Conservation (phyloP, 306 rosid species). For the Lupinus albus region DNA sequence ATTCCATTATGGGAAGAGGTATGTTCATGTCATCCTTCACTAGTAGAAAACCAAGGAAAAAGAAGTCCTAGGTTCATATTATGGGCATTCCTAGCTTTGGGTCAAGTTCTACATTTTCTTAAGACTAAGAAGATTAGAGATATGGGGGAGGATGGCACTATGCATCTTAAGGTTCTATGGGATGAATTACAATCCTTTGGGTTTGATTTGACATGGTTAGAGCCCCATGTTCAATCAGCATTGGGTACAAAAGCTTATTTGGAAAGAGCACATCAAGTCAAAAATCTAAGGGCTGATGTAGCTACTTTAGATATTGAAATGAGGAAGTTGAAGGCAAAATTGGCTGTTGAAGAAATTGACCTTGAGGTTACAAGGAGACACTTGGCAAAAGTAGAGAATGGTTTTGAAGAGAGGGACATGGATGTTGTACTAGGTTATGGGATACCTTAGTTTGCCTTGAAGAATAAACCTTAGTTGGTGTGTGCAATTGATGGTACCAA, state of each 20-base stretch:
- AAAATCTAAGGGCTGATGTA: conserved; percentile 9
- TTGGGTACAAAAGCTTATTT: conserved; percentile 33
- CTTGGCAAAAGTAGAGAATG: conserved; percentile 13
- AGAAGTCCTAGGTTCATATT: conserved; percentile 36
- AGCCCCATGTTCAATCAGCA: conserved; percentile 43
- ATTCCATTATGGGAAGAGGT: conserved; percentile 39
- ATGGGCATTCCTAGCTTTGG: conserved; percentile 46
- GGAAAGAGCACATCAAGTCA: conserved; percentile 16
- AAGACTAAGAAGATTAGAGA: conserved; percentile 33
- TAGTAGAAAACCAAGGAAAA: conserved; percentile 26
- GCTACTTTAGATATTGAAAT: conserved; percentile 29
- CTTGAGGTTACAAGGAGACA: conserved; percentile 7
- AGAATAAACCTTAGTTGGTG: background rate
- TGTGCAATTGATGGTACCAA: background rate
- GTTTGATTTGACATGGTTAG: conserved; percentile 41
- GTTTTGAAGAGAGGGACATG: conserved; percentile 27
- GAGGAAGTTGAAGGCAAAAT: conserved; percentile 22
- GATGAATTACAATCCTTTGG: conserved; percentile 36
- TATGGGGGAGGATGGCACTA: conserved; percentile 5
- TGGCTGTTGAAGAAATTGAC: background rate
- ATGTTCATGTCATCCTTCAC: conserved; percentile 37
- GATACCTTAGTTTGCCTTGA: background rate
- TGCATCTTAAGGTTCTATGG: conserved; percentile 37
- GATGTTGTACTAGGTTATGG: conserved; percentile 41
- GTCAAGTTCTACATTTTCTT: conserved; percentile 38